These are phyloP conservation scores for Syzygium grande DNA, from an alignment of 345 rosid species.

Conservation along the genomic window DNA sequence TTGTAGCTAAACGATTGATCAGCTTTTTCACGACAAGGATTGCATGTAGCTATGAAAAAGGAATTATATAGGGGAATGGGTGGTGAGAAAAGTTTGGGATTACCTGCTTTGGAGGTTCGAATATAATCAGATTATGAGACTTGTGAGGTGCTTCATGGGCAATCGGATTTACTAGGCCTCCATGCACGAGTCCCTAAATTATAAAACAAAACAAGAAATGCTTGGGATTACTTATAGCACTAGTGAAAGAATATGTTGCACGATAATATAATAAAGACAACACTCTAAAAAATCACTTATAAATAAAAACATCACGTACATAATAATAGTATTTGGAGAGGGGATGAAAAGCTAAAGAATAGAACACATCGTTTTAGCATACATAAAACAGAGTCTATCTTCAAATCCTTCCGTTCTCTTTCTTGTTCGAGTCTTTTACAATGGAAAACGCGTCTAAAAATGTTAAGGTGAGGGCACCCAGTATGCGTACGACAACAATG, in stretches of 20 bases:
- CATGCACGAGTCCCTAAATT: not conserved
- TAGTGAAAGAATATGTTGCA: not conserved
- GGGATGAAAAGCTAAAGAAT: not conserved
- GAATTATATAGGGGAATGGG: not conserved
- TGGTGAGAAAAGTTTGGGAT: not conserved
- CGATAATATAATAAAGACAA: not conserved
- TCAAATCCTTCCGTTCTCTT: not conserved
- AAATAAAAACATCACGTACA: not conserved
- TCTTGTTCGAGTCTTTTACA: not conserved
- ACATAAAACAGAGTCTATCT: not conserved
- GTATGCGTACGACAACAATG: not conserved
- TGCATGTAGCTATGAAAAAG: not conserved
- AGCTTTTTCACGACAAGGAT: not conserved
- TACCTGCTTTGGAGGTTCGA: not conserved
- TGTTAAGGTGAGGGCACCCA: not conserved
- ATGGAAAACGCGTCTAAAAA: rapidly evolving
- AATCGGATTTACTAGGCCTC: not conserved
- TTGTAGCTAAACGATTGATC: not conserved
- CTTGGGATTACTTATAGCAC: not conserved
- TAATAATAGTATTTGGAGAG: not conserved
- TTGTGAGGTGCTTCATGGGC: not conserved
- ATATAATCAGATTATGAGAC: not conserved
- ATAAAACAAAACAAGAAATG: no score
- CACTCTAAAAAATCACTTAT: not conserved
- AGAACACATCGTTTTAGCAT: not conserved